Evolutionary conservation across 306 rosid species (phyloP), one percentile per base, ranked within the genome.

Genomic region (Begonia fuchsioides): DNA sequence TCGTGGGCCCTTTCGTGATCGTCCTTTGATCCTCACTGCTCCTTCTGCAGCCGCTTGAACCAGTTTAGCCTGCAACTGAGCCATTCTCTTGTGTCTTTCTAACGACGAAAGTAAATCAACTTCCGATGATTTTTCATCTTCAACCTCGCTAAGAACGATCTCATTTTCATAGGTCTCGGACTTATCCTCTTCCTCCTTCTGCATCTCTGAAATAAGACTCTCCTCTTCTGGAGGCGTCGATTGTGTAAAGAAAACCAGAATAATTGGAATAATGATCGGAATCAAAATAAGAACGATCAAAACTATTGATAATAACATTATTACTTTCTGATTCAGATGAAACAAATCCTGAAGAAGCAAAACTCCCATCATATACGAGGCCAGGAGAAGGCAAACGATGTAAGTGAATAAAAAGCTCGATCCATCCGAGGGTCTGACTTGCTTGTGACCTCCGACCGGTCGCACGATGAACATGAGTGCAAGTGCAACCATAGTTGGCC

Each of bases 361-460:
- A 54, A 82, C 83, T 54, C 83, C 93, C 53, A 70, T 63, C 41
- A 82, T 15, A 18, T 79, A 82, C 19, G 77, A 75, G 18, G 93
- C 96, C 56, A 82, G 59, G 12, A 76, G 43, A 39, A 86, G 93
- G 61, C 94, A 77, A 59, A 79, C 54, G 32, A 72, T 20, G 49
- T 75, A 75, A 49, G 71, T 74, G 49, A 84, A 79, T 49, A 58
- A 53, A 81, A 79, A 82, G 57, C 83, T 66, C 3, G 77, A 52
- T 14, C 38, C 60, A 52, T 86, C 86, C 5, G 76, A 74, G 18
- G 73, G 54, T 66, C 75, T 66, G 14, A 75, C 61, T 64, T 79
- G 81, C 50, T 16, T 54, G 63, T 58, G 71, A 53, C 61, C 64
- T 9, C 74, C 64, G 15, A 86, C 74, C 0, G 95, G 88, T 62